Percentiles rank a stretch among this genome's conserved stretches.
Evolutionary conservation across 495 filamentous ascomycete species (phyloP).

Genomic region (Aspergillus funiculosus): DNA sequence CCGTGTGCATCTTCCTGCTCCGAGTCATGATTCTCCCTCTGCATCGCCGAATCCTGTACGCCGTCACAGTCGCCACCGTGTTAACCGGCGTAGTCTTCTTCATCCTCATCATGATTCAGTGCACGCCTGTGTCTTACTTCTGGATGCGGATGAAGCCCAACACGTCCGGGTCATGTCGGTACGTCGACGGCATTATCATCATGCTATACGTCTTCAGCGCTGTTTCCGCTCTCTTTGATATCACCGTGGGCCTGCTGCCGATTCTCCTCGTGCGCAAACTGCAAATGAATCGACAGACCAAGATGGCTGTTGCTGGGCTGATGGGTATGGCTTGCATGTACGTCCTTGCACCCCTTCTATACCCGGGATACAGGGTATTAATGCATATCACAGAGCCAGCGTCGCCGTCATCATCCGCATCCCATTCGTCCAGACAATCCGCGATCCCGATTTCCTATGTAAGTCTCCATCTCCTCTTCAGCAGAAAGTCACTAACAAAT

Average conservation of each 20-base stretch:
- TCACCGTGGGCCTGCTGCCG: conserved; percentile 20
- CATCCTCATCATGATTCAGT: conserved; percentile 16
- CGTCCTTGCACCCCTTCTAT: background rate
- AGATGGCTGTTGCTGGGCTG: conserved; percentile 14
- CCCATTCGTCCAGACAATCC: conserved; percentile 15
- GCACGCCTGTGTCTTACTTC: conserved; percentile 19
- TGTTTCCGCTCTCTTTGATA: conserved; percentile 19
- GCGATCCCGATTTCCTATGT: conserved; percentile 19
- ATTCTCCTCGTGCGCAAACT: conserved; percentile 16
- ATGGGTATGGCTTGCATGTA: conserved; percentile 23
- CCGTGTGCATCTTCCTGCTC: conserved; percentile 23
- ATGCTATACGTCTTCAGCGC: conserved; percentile 24
- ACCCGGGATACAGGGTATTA: background rate
- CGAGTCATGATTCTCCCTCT: conserved; percentile 13
- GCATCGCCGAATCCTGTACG: conserved; percentile 13
- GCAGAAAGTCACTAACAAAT: background rate
- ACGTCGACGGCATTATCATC: conserved; percentile 5
- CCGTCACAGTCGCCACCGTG: conserved; percentile 11
- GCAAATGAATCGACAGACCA: conserved; percentile 18
- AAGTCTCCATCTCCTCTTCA: background rate
- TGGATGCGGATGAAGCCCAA: conserved; percentile 16
- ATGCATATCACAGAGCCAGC: conserved; percentile 9
- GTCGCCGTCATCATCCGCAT: conserved; percentile 22
- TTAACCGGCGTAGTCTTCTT: conserved; percentile 13
- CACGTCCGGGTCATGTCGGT: conserved; percentile 1